Evolutionary conservation across 768 basidiomycete species (phyloP), one percentile per base, ranked within the genome.

Genomic region (Agrocybe pediades): DNA sequence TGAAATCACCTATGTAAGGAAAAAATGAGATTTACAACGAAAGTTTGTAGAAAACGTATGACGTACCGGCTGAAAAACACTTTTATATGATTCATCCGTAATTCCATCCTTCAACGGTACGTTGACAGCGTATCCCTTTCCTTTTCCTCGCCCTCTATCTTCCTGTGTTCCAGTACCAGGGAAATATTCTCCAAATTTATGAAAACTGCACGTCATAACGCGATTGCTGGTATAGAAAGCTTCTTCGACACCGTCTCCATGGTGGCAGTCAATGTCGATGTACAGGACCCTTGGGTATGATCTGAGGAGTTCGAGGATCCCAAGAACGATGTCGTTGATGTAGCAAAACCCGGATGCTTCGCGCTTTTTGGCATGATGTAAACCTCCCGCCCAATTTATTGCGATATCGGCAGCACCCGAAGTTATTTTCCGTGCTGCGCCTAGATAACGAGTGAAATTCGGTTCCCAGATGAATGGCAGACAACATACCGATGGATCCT

Each of bases 311-410:
- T 97, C 96, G 44, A 99, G 80, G 33, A 97, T 96, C 41, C 86
- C 89, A 21, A 98, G 86, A 0, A 97, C 95, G 67, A 98, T 99
- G 70, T 95, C 92, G 70, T 99, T 99, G 72, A 98, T 88, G 76
- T 98, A 99, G 78, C 97, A 99, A 73, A 99, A 99, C 13, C 97
- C 97, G 6, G 90, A 92, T 0, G 96, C 97, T 74, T 98, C 97
- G 51, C 91, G 84, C 69, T 98, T 98, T 75, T 99, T 99, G n/a
- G 97, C 97, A 69, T 99, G 97, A 71, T 99, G 97, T 3, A 99
- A 80, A 2, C 97, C 97, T 8, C 97, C 97, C 0, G 97, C 94
- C 97, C 95, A 98, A 72, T 98, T 97, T 57, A 98, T 92, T 0
- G 88, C 87, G 49, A 98, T 98, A 70, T 98, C 96, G 61, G 94